Evolutionary conservation across 192 early-diverging fungal genomes (phyloP).

Genomic region (Podila epigama): DNA sequence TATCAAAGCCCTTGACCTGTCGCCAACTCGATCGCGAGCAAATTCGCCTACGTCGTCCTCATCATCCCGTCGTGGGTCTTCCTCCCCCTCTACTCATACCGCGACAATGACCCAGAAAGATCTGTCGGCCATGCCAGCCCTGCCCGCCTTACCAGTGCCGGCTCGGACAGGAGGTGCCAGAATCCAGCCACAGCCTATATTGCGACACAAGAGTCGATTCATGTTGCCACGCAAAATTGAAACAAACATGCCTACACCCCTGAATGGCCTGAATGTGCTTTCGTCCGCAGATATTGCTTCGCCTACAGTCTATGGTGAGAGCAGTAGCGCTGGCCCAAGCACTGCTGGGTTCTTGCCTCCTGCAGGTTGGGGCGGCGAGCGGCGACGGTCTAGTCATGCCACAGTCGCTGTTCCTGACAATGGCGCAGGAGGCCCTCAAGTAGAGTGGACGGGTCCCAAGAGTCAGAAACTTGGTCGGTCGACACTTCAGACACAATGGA

Average conservation of each 20-base stretch:
- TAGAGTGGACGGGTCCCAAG: slow-evolving; percentile 12
- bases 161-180: background rate
- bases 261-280: no score
- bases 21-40: no score
- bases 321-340: slow-evolving; percentile 9
- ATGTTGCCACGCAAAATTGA: slow-evolving; percentile 41
- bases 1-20: slow-evolving; percentile 11
- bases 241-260: background rate
- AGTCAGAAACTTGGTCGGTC: slow-evolving; percentile 17
- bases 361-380: slow-evolving; percentile 29
- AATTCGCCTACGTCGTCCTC: no score
- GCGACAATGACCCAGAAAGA: background rate
- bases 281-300: slow-evolving; percentile 7
- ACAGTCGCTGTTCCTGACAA: slow-evolving; percentile 30
- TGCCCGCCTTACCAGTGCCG: background rate
- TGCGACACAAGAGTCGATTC: slow-evolving; percentile 29
- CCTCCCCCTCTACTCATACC: slow-evolving; percentile 1
- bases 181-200: slow-evolving; percentile 4
- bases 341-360: slow-evolving; percentile 34
- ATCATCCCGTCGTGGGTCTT: background rate
- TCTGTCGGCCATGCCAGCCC: background rate
- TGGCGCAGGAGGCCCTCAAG: slow-evolving; percentile 11
- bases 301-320: slow-evolving; percentile 15
- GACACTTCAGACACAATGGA: slow-evolving; percentile 11
- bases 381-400: slow-evolving; percentile 35